Conservation (phyloP, 305 asterid genomes). For the Stenogyne calaminthoides region DNA sequence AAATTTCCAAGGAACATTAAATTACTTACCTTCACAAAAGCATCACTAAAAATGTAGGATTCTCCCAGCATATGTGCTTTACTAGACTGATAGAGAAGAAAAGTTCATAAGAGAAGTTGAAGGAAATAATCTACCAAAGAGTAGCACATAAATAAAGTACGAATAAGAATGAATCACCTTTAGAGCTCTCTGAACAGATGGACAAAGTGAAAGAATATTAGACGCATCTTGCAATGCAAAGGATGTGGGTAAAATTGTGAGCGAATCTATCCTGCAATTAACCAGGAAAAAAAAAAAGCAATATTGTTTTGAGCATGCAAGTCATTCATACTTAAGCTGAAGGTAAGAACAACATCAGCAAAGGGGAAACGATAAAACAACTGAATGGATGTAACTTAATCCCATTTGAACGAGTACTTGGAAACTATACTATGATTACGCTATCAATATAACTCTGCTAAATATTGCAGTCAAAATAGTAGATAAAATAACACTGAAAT, state of each 20-base stretch:
- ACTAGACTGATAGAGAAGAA: conserved; percentile 58
- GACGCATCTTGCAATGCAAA: conserved; percentile 85
- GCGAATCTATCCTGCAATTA: conserved; percentile 82
- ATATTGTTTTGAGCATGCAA: conserved; percentile 21
- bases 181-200: conserved; percentile 76
- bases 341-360: conserved; percentile 25
- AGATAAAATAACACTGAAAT: conserved; percentile 12
- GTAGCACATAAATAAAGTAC: conserved; percentile 16
- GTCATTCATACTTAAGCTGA: conserved; percentile 14
- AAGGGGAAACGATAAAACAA: conserved; percentile 8
- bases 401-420: neutral
- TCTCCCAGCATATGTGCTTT: conserved; percentile 85
- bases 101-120: conserved; percentile 24
- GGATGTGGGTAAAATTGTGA: conserved; percentile 82
- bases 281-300: neutral
- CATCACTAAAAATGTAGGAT: conserved; percentile 71
- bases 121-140: conserved; percentile 22
- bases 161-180: conserved; percentile 54
- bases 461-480: conserved; percentile 20
- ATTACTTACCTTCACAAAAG: conserved; percentile 76
- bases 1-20: conserved; percentile 13
- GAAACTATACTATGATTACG: neutral
- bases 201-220: conserved; percentile 79
- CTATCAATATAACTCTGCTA: neutral
- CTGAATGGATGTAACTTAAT: neutral